Conservation (phyloP, 306 rosid genomes). For the Dalbergia cultrata region DNA sequence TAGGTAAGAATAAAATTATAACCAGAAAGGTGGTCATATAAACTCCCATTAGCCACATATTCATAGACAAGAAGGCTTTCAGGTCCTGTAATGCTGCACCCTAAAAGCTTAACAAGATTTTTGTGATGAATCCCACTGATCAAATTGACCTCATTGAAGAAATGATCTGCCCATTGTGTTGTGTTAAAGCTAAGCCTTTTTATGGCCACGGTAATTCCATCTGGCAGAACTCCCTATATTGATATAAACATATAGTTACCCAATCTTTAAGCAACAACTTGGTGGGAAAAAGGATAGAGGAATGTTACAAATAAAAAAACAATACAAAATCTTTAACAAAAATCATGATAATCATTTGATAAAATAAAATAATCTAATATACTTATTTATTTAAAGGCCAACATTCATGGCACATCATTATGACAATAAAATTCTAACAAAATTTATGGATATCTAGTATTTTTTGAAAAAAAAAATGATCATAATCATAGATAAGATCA, state of each 20-base stretch:
- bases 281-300: neutral
- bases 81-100: conserved; percentile 54
- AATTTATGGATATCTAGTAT: too few species aligned
- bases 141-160: conserved; percentile 49
- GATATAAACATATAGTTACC: neutral
- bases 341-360: too few species aligned
- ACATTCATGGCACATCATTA: too few species aligned
- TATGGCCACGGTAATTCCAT: conserved; percentile 40
- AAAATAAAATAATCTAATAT: too few species aligned
- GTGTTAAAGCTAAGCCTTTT: conserved; percentile 50
- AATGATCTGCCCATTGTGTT: conserved; percentile 51
- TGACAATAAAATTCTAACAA: too few species aligned
- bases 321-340: too few species aligned
- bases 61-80: conserved; percentile 53
- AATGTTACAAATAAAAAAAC: too few species aligned
- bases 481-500: conserved; percentile 11
- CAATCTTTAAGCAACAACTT: neutral
- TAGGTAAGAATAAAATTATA: neutral
- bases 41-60: conserved; percentile 46
- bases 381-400: too few species aligned
- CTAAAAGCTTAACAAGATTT: conserved; percentile 48
- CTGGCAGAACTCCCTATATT: conserved; percentile 46
- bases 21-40: conserved; percentile 45
- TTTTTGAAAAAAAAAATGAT: neutral
- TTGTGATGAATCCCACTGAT: conserved; percentile 47